These are phyloP conservation scores for Wickerhamiella spandovensis DNA, from an alignment of 805 yeast species.

Conservation along the genomic window DNA sequence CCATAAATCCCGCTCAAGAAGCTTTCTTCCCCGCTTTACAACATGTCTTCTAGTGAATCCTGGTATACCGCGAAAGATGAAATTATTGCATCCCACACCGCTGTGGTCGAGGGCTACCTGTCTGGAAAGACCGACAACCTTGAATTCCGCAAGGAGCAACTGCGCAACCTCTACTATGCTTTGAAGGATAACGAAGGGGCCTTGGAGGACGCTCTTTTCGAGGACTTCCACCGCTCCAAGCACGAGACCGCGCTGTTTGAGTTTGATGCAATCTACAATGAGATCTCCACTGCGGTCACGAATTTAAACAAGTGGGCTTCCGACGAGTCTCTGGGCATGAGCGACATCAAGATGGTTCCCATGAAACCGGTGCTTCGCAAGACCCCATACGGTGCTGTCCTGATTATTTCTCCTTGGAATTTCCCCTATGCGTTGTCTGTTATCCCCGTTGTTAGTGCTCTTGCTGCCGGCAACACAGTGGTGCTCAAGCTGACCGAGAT, in stretches of 20 bases:
- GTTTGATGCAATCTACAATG: slow-evolving; percentile 36
- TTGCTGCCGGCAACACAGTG: slow-evolving; percentile 74
- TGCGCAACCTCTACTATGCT: slow-evolving; percentile 54
- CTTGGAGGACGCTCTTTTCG: slow-evolving; percentile 42
- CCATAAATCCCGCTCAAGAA: neutral
- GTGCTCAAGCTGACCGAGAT: slow-evolving; percentile 60
- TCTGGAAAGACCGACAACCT: slow-evolving; percentile 37
- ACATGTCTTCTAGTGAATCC: neutral
- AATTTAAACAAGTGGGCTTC: slow-evolving; percentile 48
- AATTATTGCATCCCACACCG: neutral
- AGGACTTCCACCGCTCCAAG: slow-evolving; percentile 55
- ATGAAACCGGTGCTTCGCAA: slow-evolving; percentile 4
- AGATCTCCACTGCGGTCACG: slow-evolving; percentile 45
- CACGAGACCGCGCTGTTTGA: slow-evolving; percentile 55
- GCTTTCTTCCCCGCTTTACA: neutral
- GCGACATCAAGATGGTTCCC: neutral
- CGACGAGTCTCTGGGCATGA: slow-evolving; percentile 26
- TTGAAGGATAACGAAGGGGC: slow-evolving; percentile 43
- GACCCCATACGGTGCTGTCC: slow-evolving; percentile 41
- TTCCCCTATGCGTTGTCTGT: slow-evolving; percentile 55
- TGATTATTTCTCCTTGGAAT: slow-evolving; percentile 63
- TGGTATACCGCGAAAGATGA: neutral
- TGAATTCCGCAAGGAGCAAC: slow-evolving; percentile 43
- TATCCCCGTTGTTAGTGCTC: slow-evolving; percentile 56
- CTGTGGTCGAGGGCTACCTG: slow-evolving; percentile 30